Percentiles rank a stretch among this genome's conserved stretches.
Conservation (phyloP, 106 monocot genomes). For the Allium fistulosum region DNA sequence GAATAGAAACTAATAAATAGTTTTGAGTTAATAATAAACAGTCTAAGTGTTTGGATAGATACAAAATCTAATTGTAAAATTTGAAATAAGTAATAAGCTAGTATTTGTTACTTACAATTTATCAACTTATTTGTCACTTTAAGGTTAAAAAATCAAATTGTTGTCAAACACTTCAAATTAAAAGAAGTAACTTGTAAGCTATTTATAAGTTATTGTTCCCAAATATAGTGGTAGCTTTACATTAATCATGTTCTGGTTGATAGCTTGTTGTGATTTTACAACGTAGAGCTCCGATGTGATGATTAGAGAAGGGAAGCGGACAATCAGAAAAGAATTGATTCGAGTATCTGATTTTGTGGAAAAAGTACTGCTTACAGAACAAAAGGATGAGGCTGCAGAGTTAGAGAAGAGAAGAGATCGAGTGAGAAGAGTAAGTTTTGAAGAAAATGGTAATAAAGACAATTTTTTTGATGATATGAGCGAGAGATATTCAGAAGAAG, state of each 20-base stretch:
- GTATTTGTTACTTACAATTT: too few relatives aligned
- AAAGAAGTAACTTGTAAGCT: too few relatives aligned
- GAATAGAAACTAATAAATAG: too few relatives aligned
- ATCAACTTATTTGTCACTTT: too few relatives aligned
- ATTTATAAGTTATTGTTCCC: too few relatives aligned
- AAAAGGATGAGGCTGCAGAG: neutral
- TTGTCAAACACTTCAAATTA: too few relatives aligned
- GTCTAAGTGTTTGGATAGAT: too few relatives aligned
- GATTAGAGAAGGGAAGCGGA: conserved; percentile 64
- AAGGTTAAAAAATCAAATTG: too few relatives aligned
- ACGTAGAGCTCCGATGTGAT: conserved; percentile 57
- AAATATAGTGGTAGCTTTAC: neutral
- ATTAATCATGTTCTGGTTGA: neutral
- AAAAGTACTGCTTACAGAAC: conserved; percentile 26
- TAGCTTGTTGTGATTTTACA: neutral
- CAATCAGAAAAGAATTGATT: conserved; percentile 44
- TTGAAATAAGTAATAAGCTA: too few relatives aligned
- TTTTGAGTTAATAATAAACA: too few relatives aligned
- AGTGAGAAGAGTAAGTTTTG: conserved; percentile 46
- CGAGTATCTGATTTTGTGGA: conserved; percentile 48
- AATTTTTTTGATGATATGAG: conserved; percentile 3
- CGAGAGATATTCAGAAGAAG: conserved; percentile 3
- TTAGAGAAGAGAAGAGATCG: neutral
- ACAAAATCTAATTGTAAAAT: too few relatives aligned
- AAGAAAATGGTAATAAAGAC: conserved; percentile 11